Conservation (phyloP, 805 yeast genomes). For the Wickerhamiella occidentalis region DNA sequence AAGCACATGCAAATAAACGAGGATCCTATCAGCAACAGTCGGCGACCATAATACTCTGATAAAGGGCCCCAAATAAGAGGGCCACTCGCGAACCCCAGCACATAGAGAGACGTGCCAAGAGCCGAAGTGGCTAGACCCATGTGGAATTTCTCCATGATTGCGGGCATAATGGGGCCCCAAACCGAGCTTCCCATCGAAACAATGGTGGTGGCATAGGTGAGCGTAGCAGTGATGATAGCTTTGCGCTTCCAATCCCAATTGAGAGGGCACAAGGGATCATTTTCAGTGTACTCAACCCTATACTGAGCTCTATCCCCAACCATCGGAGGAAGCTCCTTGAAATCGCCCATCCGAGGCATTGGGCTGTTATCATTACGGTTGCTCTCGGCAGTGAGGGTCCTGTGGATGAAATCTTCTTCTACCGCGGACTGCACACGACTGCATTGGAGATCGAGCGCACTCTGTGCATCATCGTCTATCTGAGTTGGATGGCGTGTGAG, state of each 20-base stretch:
- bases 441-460: not conserved
- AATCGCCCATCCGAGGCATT: constrained; percentile 11
- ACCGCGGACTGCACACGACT: not conserved
- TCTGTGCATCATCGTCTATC: not conserved
- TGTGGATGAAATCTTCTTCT: constrained; percentile 7
- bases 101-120: constrained; percentile 45
- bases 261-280: constrained; percentile 31
- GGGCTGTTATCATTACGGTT: not conserved
- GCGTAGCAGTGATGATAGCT: not conserved
- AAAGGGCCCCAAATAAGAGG: constrained; percentile 55
- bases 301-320: constrained; percentile 8
- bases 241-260: constrained; percentile 25
- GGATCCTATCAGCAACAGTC: constrained; percentile 39
- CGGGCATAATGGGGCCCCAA: constrained; percentile 31
- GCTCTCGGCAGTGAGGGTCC: not conserved
- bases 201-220: constrained; percentile 15
- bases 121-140: constrained; percentile 33
- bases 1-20: constrained; percentile 42
- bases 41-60: constrained; percentile 41
- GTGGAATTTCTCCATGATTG: constrained; percentile 23
- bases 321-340: constrained; percentile 5
- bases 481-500: constrained; percentile 5
- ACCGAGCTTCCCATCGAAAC: constrained; percentile 8
- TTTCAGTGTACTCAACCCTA: constrained; percentile 13
- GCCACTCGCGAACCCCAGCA: constrained; percentile 57